phyloP scores from a whole-genome alignment of 768 basidiomycete genomes.

The Favolaschia claudopus region DNA sequence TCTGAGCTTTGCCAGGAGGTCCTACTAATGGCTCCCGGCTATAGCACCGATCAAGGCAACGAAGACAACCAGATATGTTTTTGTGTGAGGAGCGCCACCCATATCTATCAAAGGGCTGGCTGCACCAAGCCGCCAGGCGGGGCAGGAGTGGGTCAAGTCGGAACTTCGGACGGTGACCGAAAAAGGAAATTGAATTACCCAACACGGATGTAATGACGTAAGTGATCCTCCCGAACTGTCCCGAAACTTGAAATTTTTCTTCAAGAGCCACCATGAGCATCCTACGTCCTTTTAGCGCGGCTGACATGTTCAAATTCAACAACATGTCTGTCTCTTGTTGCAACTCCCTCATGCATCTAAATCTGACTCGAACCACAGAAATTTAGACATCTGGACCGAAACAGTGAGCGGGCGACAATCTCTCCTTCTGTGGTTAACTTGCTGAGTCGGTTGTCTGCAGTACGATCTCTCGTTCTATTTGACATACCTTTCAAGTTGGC shows the following conservation, averaged over 20 bases:
- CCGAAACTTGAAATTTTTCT: neutral
- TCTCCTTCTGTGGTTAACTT: neutral
- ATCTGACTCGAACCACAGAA: constrained; percentile 54
- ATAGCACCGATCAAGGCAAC: no score
- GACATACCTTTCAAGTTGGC: constrained; percentile 89
- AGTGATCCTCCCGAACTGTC: constrained; percentile 7
- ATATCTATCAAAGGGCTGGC: no score
- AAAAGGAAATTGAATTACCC: constrained; percentile 2
- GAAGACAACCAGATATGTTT: no score
- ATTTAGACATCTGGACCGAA: constrained; percentile 97
- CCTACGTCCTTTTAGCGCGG: constrained; percentile 84
- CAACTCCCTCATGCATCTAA: neutral
- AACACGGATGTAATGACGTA: neutral
- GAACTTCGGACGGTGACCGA: no score
- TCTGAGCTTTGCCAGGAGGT: no score
- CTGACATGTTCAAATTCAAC: constrained; percentile 93
- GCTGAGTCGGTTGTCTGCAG: constrained; percentile 44
- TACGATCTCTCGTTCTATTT: constrained; percentile 92
- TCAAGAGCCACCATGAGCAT: constrained; percentile 72
- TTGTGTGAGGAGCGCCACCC: no score
- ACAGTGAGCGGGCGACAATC: constrained; percentile 77
- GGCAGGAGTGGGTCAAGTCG: no score
- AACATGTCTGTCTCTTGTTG: constrained; percentile 65
- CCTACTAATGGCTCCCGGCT: no score
- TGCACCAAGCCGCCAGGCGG: no score